A percentile compares a stretch with the other conserved stretches of the same genome.
phyloP scores from a whole-genome alignment of 441 rosid genomes.

The Syzygium malaccense region DNA sequence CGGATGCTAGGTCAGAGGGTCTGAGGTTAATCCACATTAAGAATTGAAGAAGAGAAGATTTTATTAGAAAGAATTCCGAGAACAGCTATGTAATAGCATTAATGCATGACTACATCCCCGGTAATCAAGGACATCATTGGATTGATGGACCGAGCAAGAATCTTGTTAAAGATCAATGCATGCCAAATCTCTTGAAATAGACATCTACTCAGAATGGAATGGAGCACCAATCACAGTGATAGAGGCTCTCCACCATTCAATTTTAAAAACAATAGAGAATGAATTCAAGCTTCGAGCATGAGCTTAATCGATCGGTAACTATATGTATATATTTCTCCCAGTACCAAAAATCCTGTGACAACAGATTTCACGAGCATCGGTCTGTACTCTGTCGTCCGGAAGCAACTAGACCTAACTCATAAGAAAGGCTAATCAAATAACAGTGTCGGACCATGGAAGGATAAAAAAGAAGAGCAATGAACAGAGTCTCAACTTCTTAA shows the following conservation, averaged over 20 bases:
- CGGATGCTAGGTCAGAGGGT: background rate
- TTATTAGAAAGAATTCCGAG: background rate
- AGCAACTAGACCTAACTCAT: background rate
- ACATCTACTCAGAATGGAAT: background rate
- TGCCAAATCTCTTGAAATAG: background rate
- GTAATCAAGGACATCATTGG: background rate
- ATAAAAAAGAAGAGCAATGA: background rate
- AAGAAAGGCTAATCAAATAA: background rate
- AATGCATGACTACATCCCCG: background rate
- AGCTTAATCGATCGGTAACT: background rate
- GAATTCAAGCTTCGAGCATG: background rate
- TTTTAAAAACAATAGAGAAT: background rate
- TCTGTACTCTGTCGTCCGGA: background rate
- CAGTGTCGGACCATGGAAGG: background rate
- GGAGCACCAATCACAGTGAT: background rate
- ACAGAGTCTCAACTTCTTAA: background rate
- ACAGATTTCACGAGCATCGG: background rate
- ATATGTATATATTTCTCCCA: background rate
- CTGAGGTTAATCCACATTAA: background rate
- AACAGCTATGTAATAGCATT: background rate
- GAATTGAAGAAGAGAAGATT: background rate
- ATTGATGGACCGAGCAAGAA: background rate
- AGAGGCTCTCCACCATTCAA: background rate
- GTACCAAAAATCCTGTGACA: background rate
- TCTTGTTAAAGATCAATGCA: background rate